Base-by-base conservation (phyloP, 139 green algal genomes). In the Ettlia oleoabundans region DNA sequence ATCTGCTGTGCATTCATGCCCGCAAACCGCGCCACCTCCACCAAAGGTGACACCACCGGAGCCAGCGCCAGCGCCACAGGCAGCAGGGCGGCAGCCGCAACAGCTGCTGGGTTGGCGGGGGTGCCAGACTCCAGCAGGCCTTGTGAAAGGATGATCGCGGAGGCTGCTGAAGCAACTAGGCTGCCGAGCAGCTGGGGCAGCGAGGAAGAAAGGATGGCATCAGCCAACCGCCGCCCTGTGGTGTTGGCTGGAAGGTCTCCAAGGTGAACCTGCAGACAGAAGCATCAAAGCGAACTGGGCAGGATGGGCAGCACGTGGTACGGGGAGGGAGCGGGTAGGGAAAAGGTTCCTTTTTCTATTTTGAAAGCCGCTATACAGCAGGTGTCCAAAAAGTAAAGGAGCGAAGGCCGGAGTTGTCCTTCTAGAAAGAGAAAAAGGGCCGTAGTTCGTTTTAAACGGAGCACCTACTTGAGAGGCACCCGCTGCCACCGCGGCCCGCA, bases 241-340 rank as follows among this genome's bases (percentile, higher is more conserved):
- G 78, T 70, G 77, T 69, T 69, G 38, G 82, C 84, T 43, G 84
- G 82, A 43, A 76, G 74, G 79, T 97, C 92, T 26, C 84, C 91
- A n/a, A 97, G 82, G 42, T 93, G 75, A 30, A 97, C 83, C 85
- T 93, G n/a, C n/a, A n/a, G n/a, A n/a, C n/a, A n/a, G n/a, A n/a
- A n/a, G n/a, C n/a, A n/a, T n/a, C n/a, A n/a, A n/a, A n/a, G n/a
- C n/a, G n/a, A n/a, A n/a, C n/a, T n/a, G n/a, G n/a, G n/a, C n/a
- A n/a, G n/a, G n/a, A n/a, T n/a, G n/a, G n/a, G n/a, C n/a, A n/a
- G n/a, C n/a, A n/a, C n/a, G n/a, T n/a, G n/a, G n/a, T n/a, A n/a
- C n/a, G n/a, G n/a, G n/a, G n/a, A n/a, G n/a, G n/a, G n/a, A n/a
- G n/a, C n/a, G n/a, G n/a, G n/a, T n/a, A n/a, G n/a, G n/a, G n/a